Evolutionary conservation across 257 asterid species (phyloP).

Genomic region (Knoxia roxburghii): DNA sequence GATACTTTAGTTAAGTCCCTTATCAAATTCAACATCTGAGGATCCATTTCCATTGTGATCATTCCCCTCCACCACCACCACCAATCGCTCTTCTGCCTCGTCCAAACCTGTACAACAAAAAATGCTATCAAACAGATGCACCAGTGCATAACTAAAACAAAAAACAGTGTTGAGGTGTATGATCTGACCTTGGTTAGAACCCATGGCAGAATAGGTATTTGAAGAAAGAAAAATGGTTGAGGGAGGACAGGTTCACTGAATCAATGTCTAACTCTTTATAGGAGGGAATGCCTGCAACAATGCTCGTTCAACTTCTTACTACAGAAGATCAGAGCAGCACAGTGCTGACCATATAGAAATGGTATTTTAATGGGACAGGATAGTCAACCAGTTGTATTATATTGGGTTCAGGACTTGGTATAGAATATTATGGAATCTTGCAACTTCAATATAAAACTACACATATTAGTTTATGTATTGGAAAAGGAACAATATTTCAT

Average conservation of each 20-base stretch:
- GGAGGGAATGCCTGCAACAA: constrained; percentile 3
- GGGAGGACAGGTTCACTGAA: not conserved
- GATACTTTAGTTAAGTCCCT: constrained; percentile 42
- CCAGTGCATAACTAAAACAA: not conserved
- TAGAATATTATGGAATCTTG: not conserved
- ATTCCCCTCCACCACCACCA: constrained; percentile 20
- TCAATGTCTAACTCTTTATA: not conserved
- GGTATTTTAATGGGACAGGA: not conserved
- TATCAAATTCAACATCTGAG: constrained; percentile 39
- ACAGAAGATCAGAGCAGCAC: not conserved
- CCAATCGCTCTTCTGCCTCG: constrained; percentile 35
- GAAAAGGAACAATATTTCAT: too few relatives aligned
- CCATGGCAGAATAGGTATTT: constrained; percentile 1
- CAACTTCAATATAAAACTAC: not conserved
- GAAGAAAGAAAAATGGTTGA: not conserved
- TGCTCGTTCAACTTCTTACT: not conserved
- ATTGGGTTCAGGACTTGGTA: not conserved
- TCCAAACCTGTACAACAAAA: constrained; percentile 16
- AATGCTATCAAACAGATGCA: not conserved
- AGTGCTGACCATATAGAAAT: not conserved
- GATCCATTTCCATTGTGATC: constrained; percentile 12
- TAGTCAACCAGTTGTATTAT: not conserved
- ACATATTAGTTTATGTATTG: too few relatives aligned
- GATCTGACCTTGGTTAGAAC: constrained; percentile 11
- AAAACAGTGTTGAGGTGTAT: not conserved